Evolutionary conservation across 1,284 basidiomycete species (phyloP).

Genomic region (Cronartium quercuum): DNA sequence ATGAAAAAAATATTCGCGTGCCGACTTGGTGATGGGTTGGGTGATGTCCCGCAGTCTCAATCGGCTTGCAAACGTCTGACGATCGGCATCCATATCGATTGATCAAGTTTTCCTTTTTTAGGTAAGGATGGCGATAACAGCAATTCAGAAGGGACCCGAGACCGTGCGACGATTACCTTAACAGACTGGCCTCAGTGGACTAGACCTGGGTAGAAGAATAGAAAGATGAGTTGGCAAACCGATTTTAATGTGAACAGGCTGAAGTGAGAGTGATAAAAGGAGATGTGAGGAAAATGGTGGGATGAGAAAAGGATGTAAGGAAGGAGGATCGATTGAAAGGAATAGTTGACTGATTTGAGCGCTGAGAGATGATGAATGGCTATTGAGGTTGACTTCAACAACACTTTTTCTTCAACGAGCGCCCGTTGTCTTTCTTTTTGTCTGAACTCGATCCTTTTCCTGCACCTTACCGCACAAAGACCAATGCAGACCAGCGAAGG

Average conservation of each 20-base stretch:
- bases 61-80: not conserved
- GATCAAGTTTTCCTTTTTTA: not conserved
- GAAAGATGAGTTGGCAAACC: not conserved
- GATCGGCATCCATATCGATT: not conserved
- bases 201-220: not conserved
- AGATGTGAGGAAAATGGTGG: not conserved
- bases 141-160: not conserved
- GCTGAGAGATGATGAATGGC: too few species aligned
- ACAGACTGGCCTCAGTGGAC: not conserved
- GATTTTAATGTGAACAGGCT: not conserved
- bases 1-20: not conserved
- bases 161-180: not conserved
- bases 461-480: not conserved
- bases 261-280: not conserved
- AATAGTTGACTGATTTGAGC: too few species aligned
- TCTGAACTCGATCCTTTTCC: not conserved
- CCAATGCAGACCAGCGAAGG: not conserved
- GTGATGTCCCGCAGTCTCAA: not conserved
- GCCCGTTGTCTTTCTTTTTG: not conserved
- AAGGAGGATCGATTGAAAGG: not conserved
- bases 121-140: not conserved
- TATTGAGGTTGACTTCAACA: too few species aligned
- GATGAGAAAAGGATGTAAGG: not conserved
- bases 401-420: too few species aligned
- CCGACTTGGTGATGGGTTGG: not conserved